Conservation (phyloP, 192 early-diverging fungal species). For the Glomus cerebriforme region DNA sequence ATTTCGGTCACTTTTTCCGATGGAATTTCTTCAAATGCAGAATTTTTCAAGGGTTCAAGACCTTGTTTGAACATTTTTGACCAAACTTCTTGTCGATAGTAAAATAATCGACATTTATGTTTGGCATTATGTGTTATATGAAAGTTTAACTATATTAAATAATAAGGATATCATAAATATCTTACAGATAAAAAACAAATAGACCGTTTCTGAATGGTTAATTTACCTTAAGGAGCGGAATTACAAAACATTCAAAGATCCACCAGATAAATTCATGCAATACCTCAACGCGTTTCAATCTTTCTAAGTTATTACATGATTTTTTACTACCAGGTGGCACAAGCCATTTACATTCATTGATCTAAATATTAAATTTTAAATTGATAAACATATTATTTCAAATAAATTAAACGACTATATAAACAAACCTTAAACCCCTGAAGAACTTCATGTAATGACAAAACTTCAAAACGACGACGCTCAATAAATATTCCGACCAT, state of each 20-base stretch:
- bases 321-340: not conserved
- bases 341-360: conserved; percentile 22
- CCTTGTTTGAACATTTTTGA: not conserved
- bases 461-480: not conserved
- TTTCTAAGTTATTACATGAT: not conserved
- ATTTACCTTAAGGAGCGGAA: conserved; percentile 1
- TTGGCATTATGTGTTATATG: not conserved
- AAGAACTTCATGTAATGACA: not conserved
- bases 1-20: not conserved
- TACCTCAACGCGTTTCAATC: not conserved
- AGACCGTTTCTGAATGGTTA: too few species aligned
- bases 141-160: not conserved
- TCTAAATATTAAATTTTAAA: too few species aligned
- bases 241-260: conserved; percentile 2
- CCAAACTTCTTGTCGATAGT: conserved; percentile 19
- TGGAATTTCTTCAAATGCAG: conserved; percentile 5
- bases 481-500: not conserved
- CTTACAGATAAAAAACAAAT: not conserved
- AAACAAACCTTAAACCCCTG: not conserved
- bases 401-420: not conserved
- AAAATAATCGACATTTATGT: not conserved
- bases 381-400: not conserved
- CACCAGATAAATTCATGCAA: conserved; percentile 26
- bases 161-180: not conserved
- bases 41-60: not conserved